Evolutionary conservation across 805 yeast species (phyloP), one percentile per base, ranked within the genome.

Genomic region (Candida railenensis): DNA sequence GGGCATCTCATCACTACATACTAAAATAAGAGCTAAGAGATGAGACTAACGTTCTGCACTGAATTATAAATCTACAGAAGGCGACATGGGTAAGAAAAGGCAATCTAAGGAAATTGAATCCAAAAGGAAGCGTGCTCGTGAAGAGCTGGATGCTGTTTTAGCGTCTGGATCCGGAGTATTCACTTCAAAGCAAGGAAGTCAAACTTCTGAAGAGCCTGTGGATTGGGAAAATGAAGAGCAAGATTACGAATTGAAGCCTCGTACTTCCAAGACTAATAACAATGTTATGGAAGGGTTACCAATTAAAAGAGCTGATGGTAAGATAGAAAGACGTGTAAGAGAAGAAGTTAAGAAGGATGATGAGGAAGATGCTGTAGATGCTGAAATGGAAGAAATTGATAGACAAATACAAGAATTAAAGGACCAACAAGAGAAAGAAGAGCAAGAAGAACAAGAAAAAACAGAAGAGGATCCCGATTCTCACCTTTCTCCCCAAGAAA

Each of bases 171-270:
- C 40, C 15, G 40, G 40, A 11, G 40, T 72, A 5, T 74, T 74
- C 53, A 47, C 46, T 25, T 39, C 48, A 8, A 45, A 41, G 19
- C 42, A 34, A 15, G 43, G 34, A 16, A 11, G 11, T 11, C 30
- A 25, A 25, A 12, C 21, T 5, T 18, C 39, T 4, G 43, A n/a
- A 14, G 41, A 34, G n/a, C 22, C 36, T 7, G 55, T 51, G 14
- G 70, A 76, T 47, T 81, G 84, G 85, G 89, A 83, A n/a, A 77
- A 85, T 47, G 84, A 79, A 48, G 95, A 88, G 56, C 87, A 83
- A 57, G 91, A 81, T 46, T 90, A 89, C 56, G 98, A 91, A 61
- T 65, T 74, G 53, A 67, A 61, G 46, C 96, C 97, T 1, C 77
- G 98, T 62, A 56, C 63, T 2, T 65, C 81, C 52, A 66, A 66